Percentiles rank a stretch among this genome's conserved stretches.
phyloP scores from a whole-genome alignment of 2,329 filamentous ascomycete genomes.

The Diaporthe velutina region DNA sequence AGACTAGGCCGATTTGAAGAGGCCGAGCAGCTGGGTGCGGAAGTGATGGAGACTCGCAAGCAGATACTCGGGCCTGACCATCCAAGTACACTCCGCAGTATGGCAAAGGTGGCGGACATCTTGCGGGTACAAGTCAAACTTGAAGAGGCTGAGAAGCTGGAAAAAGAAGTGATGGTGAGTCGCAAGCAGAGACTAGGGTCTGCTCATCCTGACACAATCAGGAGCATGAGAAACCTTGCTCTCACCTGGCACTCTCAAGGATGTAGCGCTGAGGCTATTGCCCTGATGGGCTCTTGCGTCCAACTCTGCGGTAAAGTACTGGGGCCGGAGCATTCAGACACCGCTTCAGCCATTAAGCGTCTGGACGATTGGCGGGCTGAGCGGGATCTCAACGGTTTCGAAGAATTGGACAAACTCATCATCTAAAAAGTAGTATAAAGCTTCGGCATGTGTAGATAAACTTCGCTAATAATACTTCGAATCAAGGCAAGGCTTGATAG shows the following conservation, averaged over 20 bases:
- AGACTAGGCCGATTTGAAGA: neutral
- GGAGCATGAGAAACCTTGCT: neutral
- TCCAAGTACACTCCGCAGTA: neutral
- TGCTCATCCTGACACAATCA: neutral
- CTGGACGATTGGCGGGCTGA: neutral
- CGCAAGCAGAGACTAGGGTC: neutral
- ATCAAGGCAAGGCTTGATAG: too few relatives aligned
- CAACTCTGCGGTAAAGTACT: neutral
- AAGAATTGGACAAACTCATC: too few relatives aligned
- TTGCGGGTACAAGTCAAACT: neutral
- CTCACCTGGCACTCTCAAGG: neutral
- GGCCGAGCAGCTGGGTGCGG: neutral
- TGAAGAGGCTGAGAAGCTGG: neutral
- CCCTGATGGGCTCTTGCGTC: neutral
- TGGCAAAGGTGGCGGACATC: rapidly evolving
- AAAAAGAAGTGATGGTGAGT: neutral
- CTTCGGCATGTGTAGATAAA: too few relatives aligned
- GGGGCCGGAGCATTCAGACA: neutral
- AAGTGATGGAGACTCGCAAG: neutral
- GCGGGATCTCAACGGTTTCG: too few relatives aligned
- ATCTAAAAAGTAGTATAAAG: too few relatives aligned
- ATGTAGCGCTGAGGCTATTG: neutral
- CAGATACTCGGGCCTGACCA: neutral
- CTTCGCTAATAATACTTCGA: too few relatives aligned
- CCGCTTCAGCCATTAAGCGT: rapidly evolving